phyloP scores from a whole-genome alignment of 2,329 filamentous ascomycete species.

The Cordyceps cateniannulata region DNA sequence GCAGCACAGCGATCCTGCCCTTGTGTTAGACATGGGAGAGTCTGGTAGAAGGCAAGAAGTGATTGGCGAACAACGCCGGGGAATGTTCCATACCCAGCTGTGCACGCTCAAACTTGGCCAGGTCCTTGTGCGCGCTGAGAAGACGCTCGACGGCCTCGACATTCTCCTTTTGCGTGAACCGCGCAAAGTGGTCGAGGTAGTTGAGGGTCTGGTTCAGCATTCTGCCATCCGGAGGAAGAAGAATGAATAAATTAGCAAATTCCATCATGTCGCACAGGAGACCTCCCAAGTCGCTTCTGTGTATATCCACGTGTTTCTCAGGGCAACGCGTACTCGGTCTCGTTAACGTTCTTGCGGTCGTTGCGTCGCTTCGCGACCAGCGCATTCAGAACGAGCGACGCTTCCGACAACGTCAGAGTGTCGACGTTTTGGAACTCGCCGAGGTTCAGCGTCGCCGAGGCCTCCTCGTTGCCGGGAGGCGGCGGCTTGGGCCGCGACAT shows the following conservation, averaged over 20 bases:
- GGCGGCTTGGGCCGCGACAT: conserved; percentile 63
- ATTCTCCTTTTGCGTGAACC: conserved; percentile 92
- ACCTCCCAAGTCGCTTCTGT: background rate
- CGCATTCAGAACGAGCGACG: conserved; percentile 84
- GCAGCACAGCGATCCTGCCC: conserved; percentile 78
- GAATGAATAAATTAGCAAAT: conserved; percentile 7
- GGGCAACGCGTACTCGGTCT: conserved; percentile 62
- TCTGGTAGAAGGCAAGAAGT: background rate
- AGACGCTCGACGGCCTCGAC: conserved; percentile 90
- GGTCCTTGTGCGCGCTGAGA: conserved; percentile 68
- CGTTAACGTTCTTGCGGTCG: conserved; percentile 74
- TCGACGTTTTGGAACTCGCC: conserved; percentile 92
- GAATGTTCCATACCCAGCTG: conserved; percentile 64
- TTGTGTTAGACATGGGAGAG: background rate
- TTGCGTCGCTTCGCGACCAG: conserved; percentile 74
- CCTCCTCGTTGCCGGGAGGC: conserved; percentile 79
- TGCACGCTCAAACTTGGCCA: conserved; percentile 89
- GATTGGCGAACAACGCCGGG: background rate
- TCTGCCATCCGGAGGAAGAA: conserved; percentile 29
- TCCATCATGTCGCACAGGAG: background rate
- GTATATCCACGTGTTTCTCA: background rate
- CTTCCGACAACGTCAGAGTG: conserved; percentile 87
- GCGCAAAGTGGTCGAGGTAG: conserved; percentile 89
- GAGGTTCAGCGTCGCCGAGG: conserved; percentile 70
- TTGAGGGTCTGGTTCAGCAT: conserved; percentile 83